Conservation (phyloP, 176 grass and related monocot species). For the Aegilops bicornis region DNA sequence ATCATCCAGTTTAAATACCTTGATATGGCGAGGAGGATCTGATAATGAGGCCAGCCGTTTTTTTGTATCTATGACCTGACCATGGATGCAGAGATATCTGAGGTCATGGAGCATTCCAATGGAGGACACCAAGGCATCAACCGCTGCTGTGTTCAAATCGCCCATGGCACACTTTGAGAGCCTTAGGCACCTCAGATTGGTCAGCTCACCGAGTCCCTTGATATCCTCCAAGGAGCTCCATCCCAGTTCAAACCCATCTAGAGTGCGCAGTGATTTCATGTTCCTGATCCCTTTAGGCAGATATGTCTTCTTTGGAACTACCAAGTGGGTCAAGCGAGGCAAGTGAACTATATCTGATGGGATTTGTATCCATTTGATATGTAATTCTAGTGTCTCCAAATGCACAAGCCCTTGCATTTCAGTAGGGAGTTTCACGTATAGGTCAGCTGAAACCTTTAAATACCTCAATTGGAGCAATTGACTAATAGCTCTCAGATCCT, state of each 20-base stretch:
- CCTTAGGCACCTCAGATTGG: neutral
- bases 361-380: neutral
- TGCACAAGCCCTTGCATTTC: neutral
- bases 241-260: neutral
- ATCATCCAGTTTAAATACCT: neutral
- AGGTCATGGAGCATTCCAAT: neutral
- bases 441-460: neutral
- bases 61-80: too few relatives aligned
- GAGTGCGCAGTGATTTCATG: neutral
- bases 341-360: neutral
- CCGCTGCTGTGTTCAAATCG: too few relatives aligned
- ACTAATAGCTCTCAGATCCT: neutral
- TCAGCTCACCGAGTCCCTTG: neutral
- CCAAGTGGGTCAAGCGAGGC: neutral
- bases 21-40: neutral
- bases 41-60: neutral
- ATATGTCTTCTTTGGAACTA: neutral
- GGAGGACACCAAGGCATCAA: neutral
- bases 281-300: neutral
- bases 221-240: neutral
- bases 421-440: neutral
- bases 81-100: neutral
- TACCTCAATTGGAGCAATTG: neutral
- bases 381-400: neutral
- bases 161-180: too few relatives aligned